Conservation (phyloP, 331 rosid species). For the Ulmus americana region DNA sequence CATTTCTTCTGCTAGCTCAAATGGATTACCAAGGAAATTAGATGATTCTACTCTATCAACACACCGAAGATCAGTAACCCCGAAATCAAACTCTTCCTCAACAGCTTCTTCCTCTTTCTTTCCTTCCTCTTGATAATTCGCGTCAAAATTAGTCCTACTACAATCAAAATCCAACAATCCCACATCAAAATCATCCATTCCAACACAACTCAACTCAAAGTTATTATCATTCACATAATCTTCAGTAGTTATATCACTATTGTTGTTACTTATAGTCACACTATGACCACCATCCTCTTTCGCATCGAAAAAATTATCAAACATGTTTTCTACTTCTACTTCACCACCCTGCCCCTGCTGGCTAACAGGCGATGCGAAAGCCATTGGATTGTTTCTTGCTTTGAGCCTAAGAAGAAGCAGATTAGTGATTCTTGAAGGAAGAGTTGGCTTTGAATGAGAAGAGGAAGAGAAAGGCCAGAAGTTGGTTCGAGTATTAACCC, state of each 20-base stretch:
- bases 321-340: slow-evolving; percentile 33
- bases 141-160: neutral
- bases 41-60: slow-evolving; percentile 51
- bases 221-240: slow-evolving; percentile 37
- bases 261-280: slow-evolving; percentile 20
- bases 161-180: slow-evolving; percentile 4
- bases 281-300: slow-evolving; percentile 1
- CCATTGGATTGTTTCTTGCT: slow-evolving; percentile 43
- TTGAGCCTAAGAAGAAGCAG: slow-evolving; percentile 77
- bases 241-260: slow-evolving; percentile 25
- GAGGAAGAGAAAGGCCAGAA: slow-evolving; percentile 79
- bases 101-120: slow-evolving; percentile 27
- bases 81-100: slow-evolving; percentile 30
- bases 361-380: slow-evolving; percentile 21
- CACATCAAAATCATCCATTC: slow-evolving; percentile 13
- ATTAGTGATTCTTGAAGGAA: slow-evolving; percentile 78
- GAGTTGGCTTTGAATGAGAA: slow-evolving; percentile 49
- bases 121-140: slow-evolving; percentile 10
- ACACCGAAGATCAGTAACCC: slow-evolving; percentile 49
- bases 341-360: slow-evolving; percentile 31
- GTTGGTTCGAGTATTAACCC: slow-evolving; percentile 75
- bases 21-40: slow-evolving; percentile 40
- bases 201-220: slow-evolving; percentile 34
- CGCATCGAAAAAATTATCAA: slow-evolving; percentile 53
- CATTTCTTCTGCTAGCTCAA: slow-evolving; percentile 70